Base-by-base conservation (phyloP, 129 eudicot species). In the Artemisia argyi region DNA sequence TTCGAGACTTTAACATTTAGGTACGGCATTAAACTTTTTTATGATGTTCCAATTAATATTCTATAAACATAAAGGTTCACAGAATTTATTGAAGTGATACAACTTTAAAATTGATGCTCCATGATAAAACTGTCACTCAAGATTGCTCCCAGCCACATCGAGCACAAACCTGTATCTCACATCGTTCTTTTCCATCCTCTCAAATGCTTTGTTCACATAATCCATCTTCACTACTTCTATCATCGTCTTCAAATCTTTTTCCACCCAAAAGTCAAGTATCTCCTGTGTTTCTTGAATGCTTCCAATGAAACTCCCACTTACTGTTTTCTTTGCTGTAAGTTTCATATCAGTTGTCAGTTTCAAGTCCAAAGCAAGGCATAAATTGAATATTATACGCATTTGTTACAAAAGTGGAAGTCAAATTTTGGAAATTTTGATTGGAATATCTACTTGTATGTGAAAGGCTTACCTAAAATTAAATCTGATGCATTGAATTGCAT, bases 81-180 rank as follows among this genome's bases (percentile, higher is more conserved):
- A 46, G n/a, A 47, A 46, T 57, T 76, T 76, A 67, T 67, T 67
- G 61, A 67, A 67, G 17, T 55, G 62, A 66, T 58, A 68, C 66
- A 57, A 58, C 61, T 17, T 59, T 49, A 65, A 12, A 55, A 54
- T n/a, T 42, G 35, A 15, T 1, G n/a, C 26, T 16, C 30, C n/a
- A 1, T 49, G 20, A 47, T 47, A 24, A 30, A 18, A 28, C 67
- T 0, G 62, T 86, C 75, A 83, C 81, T 85, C 81, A 24, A 82
- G 77, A 73, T 80, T 68, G 60, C 85, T 87, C 69, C 84, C 80
- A 18, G 82, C 86, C 57, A 87, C 92, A 73, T 87, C 84, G 24
- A 84, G 15, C 68, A 87, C 88, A 66, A 87, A 83, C 75, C 88
- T 76, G 66, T 87, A 87, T 66, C 92, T 83, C 35, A 84, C 86